Conservation (phyloP, 1,139 yeast genomes). For the Hemisphaericaspora xylofermentans region DNA sequence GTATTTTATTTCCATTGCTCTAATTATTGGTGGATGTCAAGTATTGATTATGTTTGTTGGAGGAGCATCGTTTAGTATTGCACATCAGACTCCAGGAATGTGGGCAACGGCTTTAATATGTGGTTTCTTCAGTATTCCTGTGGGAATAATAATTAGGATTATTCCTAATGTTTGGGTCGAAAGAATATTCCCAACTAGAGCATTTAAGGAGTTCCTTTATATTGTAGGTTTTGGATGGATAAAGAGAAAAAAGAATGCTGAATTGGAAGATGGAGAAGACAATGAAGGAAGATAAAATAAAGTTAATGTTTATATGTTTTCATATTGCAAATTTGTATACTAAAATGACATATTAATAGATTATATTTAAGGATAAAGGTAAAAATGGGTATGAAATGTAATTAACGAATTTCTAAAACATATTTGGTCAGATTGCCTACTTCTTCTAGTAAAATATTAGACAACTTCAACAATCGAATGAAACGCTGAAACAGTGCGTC, state of each 20-base stretch:
- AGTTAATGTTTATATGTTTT: too few species aligned
- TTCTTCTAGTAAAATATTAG: too few species aligned
- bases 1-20: slow-evolving; percentile 72
- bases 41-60: slow-evolving; percentile 93
- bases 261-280: slow-evolving; percentile 8
- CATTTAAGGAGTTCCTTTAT: slow-evolving; percentile 48
- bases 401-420: too few species aligned
- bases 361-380: too few species aligned
- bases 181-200: slow-evolving; percentile 63
- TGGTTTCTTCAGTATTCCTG: slow-evolving; percentile 81
- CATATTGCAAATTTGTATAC: too few species aligned
- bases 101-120: slow-evolving; percentile 89
- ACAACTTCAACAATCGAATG: too few species aligned
- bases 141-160: slow-evolving; percentile 71
- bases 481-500: too few species aligned
- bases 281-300: too few species aligned
- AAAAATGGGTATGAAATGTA: too few species aligned
- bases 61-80: slow-evolving; percentile 88
- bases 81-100: slow-evolving; percentile 74
- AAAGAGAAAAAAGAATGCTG: slow-evolving; percentile 24
- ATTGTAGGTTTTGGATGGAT: slow-evolving; percentile 49
- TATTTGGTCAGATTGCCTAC: too few species aligned
- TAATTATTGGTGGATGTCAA: slow-evolving; percentile 79
- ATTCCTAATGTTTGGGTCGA: slow-evolving; percentile 82
- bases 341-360: too few species aligned